Base-by-base conservation (phyloP, 352 stramenopile genomes). In the Aphanomyces invadans region DNA sequence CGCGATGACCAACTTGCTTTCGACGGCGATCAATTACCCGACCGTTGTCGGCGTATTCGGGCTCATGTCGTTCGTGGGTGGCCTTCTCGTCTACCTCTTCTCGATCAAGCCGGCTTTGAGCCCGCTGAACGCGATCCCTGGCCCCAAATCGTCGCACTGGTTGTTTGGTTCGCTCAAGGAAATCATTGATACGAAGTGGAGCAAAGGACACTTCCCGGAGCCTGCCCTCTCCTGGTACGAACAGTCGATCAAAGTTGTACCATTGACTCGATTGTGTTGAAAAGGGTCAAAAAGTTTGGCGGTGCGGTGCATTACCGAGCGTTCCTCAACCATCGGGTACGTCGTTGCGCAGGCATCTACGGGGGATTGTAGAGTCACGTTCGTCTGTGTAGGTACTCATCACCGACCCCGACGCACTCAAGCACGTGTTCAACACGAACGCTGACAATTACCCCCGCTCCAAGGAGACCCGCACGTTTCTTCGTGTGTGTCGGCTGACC, bases 151-250 rank as follows among this genome's bases (percentile, higher is more conserved):
- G 2, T 59, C 11, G 7, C 42, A 59, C 29, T 23, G 48, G n/a
- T 45, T 67, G 23, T 67, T 67, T 23, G 60, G 60, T 26, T 38
- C 48, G 2, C 33, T 67, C n/a, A 67, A 67, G 29, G 46, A 67
- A 39, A 57, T 67, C 31, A 44, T 67, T 25, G 60, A 67, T 23
- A 67, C 32, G 21, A 67, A 67, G 49, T 67, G 60, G 60, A 28
- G n/a, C 3, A 17, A 67, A 7, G 60, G 60, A 10, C 60, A 67
- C 12, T 67, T 59, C 33, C 60, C 60, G 10, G 42, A 67, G 26
- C 60, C 60, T 36, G 28, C 15, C 17, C 46, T 67, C 32, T 57
- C 31, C 10, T 67, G 60, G 60, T 57, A 57, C 25, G 46, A 21
- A 10, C n/a, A n/a, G n/a, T n/a, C n/a, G n/a, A n/a, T n/a, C n/a